Evolutionary conservation across 495 filamentous ascomycete genomes (phyloP).

Genomic region (Neurospora pannonica): DNA sequence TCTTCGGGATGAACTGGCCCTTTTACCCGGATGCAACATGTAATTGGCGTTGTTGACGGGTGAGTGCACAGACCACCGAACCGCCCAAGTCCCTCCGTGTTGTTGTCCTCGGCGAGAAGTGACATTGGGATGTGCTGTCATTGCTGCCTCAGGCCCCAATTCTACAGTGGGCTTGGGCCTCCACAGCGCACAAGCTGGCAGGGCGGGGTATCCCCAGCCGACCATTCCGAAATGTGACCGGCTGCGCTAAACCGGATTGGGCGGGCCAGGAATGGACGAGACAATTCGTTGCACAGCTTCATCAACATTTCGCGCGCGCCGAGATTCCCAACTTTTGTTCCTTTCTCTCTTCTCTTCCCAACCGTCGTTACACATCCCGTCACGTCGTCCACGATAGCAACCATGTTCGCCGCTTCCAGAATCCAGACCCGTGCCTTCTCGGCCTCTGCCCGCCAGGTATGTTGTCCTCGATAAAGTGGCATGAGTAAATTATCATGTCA

Average conservation of each 20-base stretch:
- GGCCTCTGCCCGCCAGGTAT: conserved; percentile 79
- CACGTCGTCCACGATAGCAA: not conserved
- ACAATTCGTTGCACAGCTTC: not conserved
- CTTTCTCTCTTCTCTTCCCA: not conserved
- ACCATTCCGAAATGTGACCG: not conserved
- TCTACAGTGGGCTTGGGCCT: not conserved
- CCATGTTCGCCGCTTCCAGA: conserved; percentile 72
- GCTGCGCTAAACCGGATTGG: not conserved
- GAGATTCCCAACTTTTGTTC: not conserved
- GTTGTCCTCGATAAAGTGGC: conserved; percentile 11
- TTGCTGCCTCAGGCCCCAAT: not conserved
- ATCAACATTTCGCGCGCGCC: not conserved
- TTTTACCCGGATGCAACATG: not conserved
- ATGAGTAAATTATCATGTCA: not conserved
- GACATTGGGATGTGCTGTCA: not conserved
- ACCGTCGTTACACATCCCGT: not conserved
- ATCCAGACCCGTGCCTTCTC: conserved; percentile 91
- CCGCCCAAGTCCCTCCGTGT: not conserved
- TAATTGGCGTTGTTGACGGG: not conserved
- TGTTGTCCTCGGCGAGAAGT: not conserved
- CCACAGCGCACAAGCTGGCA: conserved; percentile 12
- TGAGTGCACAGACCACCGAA: not conserved
- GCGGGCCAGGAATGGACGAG: not conserved
- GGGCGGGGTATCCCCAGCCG: not conserved
- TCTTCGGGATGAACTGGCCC: not conserved